phyloP scores from a whole-genome alignment of 2,329 filamentous ascomycete genomes.

The Leptographium flavum region DNA sequence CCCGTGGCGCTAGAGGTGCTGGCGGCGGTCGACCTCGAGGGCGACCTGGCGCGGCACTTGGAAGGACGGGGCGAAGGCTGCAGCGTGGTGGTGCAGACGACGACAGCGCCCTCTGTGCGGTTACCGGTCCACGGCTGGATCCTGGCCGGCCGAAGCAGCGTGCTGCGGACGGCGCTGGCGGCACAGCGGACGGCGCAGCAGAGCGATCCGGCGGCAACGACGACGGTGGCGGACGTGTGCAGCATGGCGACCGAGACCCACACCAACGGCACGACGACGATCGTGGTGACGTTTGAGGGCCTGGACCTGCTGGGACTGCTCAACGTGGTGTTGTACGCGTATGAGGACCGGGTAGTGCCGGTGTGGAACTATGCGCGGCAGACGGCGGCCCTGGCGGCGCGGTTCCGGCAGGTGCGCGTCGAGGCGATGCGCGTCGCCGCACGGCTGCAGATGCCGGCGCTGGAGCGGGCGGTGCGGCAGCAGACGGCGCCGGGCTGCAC shows the following conservation, averaged over 20 bases:
- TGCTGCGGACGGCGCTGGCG: conserved; percentile 48
- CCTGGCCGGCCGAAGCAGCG: conserved; percentile 56
- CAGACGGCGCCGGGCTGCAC: conserved; percentile 52
- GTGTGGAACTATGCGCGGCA: conserved; percentile 72
- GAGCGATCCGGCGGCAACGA: too few relatives aligned
- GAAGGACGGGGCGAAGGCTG: conserved; percentile 24
- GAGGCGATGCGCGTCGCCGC: conserved; percentile 65
- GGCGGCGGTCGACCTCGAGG: conserved; percentile 50
- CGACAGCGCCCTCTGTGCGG: conserved; percentile 49
- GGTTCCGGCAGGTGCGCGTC: conserved; percentile 65
- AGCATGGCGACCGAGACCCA: conserved; percentile 27
- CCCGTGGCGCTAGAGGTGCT: conserved; percentile 38
- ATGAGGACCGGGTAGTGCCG: conserved; percentile 66
- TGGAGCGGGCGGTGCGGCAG: conserved; percentile 66
- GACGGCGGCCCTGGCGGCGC: conserved; percentile 48
- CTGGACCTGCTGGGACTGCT: conserved; percentile 67
- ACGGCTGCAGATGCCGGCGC: conserved; percentile 50
- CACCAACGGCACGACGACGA: conserved; percentile 20
- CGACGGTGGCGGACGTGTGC: conserved; percentile 39
- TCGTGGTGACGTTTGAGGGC: conserved; percentile 47
- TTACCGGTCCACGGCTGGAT: conserved; percentile 79
- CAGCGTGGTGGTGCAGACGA: conserved; percentile 29
- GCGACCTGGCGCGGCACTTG: conserved; percentile 41
- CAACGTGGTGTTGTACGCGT: conserved; percentile 67
- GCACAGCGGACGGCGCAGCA: conserved; percentile 32